Conservation (phyloP, 1,139 yeast species). For the Sugiyamaella pinicola region DNA sequence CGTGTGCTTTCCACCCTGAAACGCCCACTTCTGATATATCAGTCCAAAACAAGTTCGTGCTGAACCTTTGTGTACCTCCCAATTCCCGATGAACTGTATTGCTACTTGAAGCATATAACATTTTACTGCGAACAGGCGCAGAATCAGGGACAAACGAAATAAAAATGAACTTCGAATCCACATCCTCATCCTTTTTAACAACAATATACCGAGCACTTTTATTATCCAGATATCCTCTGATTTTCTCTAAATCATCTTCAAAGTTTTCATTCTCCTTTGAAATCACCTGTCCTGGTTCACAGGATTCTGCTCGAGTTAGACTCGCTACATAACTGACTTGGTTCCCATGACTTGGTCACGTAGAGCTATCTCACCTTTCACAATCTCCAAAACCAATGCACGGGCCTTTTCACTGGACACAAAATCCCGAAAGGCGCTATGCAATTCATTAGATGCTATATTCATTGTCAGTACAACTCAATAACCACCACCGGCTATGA, state of each 20-base stretch:
- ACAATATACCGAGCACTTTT: constrained; percentile 65
- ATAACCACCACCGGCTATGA: not conserved
- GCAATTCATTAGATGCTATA: constrained; percentile 32
- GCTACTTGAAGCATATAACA: constrained; percentile 92
- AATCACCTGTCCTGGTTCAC: constrained; percentile 39
- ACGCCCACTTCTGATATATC: constrained; percentile 61
- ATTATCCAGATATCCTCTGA: constrained; percentile 47
- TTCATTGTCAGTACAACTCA: constrained; percentile 3
- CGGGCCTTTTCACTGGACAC: constrained; percentile 29
- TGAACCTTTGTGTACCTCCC: constrained; percentile 64
- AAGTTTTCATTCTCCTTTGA: constrained; percentile 38
- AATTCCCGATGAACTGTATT: constrained; percentile 71
- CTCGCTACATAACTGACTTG: not conserved
- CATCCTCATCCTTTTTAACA: constrained; percentile 45
- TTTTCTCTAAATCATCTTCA: constrained; percentile 44
- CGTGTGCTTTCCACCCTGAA: constrained; percentile 51
- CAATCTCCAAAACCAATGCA: constrained; percentile 38
- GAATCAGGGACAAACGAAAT: constrained; percentile 85
- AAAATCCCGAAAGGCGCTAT: constrained; percentile 32
- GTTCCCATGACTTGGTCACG: not conserved
- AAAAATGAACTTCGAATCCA: constrained; percentile 50
- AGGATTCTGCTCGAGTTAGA: constrained; percentile 36
- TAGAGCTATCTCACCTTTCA: constrained; percentile 22
- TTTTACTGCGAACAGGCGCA: constrained; percentile 80
- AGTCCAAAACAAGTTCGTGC: constrained; percentile 58